Evolutionary conservation across 1,139 yeast species (phyloP), one percentile per base, ranked within the genome.

Genomic region (Protomyces inouyei): DNA sequence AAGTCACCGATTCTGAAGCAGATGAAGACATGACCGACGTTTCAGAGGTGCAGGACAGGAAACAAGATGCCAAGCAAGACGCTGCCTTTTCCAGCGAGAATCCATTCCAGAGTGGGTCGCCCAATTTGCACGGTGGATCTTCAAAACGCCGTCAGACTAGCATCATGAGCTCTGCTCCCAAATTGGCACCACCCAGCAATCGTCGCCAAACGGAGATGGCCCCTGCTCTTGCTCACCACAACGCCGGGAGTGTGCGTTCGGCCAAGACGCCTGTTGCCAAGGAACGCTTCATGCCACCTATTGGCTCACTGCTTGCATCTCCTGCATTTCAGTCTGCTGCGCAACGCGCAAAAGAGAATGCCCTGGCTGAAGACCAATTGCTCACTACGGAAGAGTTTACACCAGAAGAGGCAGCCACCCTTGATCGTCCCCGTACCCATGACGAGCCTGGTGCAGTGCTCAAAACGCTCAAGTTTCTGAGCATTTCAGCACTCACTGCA

Each of bases 271-370:
- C 57, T 3, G 23, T 43, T 3, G 55, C 57, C 14, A 52, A 38
- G 32, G 63, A 52, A 23, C 23, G 64, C 18, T 60, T 60, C 55
- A 60, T 60, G 64, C 64, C 64, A 25, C 54, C 59, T 10, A 38
- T 60, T 12, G 37, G 52, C 3, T 52, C 55, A 16, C 21, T 60
- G 40, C 46, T 52, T 9, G 55, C 59, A 8, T 60, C 64, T 2
- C 59, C 64, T 18, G 64, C 59, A 3, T 60, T 60, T 25, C 52
- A 65, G 23, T 59, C 63, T 52, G 63, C 63, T 38, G 63, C 63
- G 9, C 63, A 59, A 10, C 56, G 63, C 16, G 18, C 52, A 32
- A 59, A 59, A 35, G 63, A 59, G 32, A 59, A 59, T 45, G 54
- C 52, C 21, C 36, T 59, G 3, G 63, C 63, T 16, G 54, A 43